Conservation (phyloP, 805 yeast species). For the Grigorovia yakushimaensis region DNA sequence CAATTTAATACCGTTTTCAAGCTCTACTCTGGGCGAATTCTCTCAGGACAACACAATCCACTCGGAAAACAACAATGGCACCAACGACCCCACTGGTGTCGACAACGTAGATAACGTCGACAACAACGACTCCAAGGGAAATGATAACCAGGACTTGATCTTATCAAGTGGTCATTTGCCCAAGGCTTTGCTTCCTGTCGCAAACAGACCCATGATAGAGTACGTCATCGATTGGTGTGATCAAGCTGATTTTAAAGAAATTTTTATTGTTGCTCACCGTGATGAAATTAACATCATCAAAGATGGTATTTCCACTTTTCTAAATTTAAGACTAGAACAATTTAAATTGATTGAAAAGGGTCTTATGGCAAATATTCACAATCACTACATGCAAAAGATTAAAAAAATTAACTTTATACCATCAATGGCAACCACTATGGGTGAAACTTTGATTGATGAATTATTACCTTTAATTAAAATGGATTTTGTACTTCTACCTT, state of each 20-base stretch:
- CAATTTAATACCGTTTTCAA: conserved; percentile 53
- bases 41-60: neutral
- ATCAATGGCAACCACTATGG: conserved; percentile 46
- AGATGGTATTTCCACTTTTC: conserved; percentile 40
- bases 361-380: conserved; percentile 16
- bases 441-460: conserved; percentile 45
- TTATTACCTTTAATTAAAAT: conserved; percentile 33
- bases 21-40: conserved; percentile 2
- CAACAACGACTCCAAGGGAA: too few species aligned
- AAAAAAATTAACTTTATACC: conserved; percentile 35
- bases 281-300: conserved; percentile 39
- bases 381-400: conserved; percentile 23
- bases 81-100: conserved; percentile 17
- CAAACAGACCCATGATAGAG: conserved; percentile 79
- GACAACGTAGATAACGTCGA: neutral
- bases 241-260: conserved; percentile 63
- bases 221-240: conserved; percentile 92
- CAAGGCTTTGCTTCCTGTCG: conserved; percentile 84
- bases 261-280: conserved; percentile 51
- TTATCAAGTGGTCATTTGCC: conserved; percentile 30
- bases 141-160: conserved; percentile 34
- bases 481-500: conserved; percentile 78
- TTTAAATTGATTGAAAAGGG: conserved; percentile 19
- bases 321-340: conserved; percentile 31
- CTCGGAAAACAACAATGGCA: neutral